Evolutionary conservation across 2,329 filamentous ascomycete genomes (phyloP).

Genomic region (Sphaerulina vaccinii): DNA sequence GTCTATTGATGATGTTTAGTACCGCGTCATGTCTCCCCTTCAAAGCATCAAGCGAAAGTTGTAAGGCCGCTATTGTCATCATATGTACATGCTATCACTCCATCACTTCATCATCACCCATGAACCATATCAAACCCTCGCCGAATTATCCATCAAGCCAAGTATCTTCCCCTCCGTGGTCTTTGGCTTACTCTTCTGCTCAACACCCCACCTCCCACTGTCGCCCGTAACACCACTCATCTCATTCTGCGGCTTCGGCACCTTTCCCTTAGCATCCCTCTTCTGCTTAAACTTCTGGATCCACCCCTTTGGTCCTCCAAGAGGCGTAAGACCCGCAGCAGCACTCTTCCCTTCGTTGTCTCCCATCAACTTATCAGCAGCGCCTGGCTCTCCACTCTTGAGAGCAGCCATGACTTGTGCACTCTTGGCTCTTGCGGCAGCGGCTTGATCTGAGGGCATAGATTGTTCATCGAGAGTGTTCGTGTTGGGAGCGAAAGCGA

Average conservation of each 20-base stretch:
- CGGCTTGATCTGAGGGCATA: conserved; percentile 30
- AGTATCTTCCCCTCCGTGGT: neutral
- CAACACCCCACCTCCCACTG: no score
- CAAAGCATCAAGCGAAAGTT: no score
- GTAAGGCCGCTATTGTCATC: no score
- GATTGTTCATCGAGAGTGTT: conserved; percentile 24
- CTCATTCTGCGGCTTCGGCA: no score
- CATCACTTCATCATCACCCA: neutral
- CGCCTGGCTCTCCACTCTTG: conserved; percentile 29
- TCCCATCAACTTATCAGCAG: conserved; percentile 29
- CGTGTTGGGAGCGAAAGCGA: conserved; percentile 26
- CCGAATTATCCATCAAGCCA: no score
- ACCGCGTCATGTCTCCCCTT: no score
- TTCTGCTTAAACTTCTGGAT: conserved; percentile 15
- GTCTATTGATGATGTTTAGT: no score
- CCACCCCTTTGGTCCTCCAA: conserved; percentile 10
- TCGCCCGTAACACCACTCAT: no score
- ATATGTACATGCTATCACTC: no score
- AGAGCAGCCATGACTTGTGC: conserved; percentile 31
- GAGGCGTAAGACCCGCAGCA: conserved; percentile 9
- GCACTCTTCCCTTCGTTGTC: conserved; percentile 17
- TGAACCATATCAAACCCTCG: no score
- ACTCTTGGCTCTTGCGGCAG: conserved; percentile 25
- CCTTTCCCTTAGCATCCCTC: no score
- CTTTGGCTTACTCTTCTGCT: conserved; percentile 4